Evolutionary conservation across 805 yeast genomes (phyloP).

Genomic region (Metschnikowia colocasiae): DNA sequence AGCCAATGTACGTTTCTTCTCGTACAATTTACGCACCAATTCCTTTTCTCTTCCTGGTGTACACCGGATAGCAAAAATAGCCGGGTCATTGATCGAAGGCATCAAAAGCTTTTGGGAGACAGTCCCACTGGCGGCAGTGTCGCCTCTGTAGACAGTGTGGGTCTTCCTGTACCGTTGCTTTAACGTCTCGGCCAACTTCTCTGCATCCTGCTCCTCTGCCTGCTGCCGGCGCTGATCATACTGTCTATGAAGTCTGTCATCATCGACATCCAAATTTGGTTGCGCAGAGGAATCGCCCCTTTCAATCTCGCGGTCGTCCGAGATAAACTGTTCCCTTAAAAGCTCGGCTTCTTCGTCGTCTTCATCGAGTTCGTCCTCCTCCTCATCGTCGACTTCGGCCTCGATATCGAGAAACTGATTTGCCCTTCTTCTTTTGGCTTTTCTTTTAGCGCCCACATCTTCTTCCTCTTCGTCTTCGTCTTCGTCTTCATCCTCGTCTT

Average conservation of each 20-base stretch:
- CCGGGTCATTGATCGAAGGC: slow-evolving; percentile 95
- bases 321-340: slow-evolving; percentile 76
- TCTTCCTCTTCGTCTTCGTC: slow-evolving; percentile 50
- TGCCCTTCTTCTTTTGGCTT: slow-evolving; percentile 47
- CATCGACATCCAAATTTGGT: slow-evolving; percentile 24
- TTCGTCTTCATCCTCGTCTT: slow-evolving; percentile 47
- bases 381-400: slow-evolving; percentile 98
- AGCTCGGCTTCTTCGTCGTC: slow-evolving; percentile 93
- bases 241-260: slow-evolving; percentile 83
- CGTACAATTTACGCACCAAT: slow-evolving; percentile 75
- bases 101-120: slow-evolving; percentile 90
- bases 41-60: slow-evolving; percentile 92
- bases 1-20: slow-evolving; percentile 76
- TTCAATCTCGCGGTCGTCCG: slow-evolving; percentile 62
- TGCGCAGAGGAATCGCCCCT: slow-evolving; percentile 46
- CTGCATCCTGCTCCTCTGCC: slow-evolving; percentile 92
- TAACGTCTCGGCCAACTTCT: slow-evolving; percentile 84
- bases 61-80: slow-evolving; percentile 93
- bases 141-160: slow-evolving; percentile 79
- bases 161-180: slow-evolving; percentile 90
- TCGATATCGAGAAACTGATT: slow-evolving; percentile 96
- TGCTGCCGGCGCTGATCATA: slow-evolving; percentile 84
- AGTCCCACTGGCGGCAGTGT: slow-evolving; percentile 54
- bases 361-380: slow-evolving; percentile 81
- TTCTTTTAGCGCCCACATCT: slow-evolving; percentile 46